Percentiles rank a stretch among this genome's conserved stretches.
Evolutionary conservation across 768 basidiomycete species (phyloP).

Genomic region (Hericium alpestre): DNA sequence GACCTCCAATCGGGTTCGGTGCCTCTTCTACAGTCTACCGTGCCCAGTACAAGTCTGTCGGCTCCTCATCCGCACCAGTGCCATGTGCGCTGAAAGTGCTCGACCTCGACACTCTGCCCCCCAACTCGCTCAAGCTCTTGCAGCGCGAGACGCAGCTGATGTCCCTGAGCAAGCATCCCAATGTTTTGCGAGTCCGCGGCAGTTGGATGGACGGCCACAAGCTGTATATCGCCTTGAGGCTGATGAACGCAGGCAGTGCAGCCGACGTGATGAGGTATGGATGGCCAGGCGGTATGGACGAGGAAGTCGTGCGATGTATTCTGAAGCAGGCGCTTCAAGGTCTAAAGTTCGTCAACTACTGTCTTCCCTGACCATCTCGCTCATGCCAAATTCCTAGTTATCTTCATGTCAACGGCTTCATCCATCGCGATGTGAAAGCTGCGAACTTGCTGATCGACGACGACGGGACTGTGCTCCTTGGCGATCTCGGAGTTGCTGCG

Average conservation of each 20-base stretch:
- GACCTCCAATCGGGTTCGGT: slow-evolving; percentile 78
- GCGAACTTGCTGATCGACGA: slow-evolving; percentile 90
- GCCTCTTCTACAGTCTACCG: slow-evolving; percentile 86
- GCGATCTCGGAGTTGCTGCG: slow-evolving; percentile 88
- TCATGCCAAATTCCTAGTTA: slow-evolving; percentile 36
- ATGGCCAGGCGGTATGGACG: slow-evolving; percentile 84
- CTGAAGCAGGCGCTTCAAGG: slow-evolving; percentile 80
- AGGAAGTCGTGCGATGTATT: slow-evolving; percentile 79
- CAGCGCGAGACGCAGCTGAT: slow-evolving; percentile 84
- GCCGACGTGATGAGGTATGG: slow-evolving; percentile 77
- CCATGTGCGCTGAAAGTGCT: slow-evolving; percentile 84
- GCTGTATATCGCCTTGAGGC: slow-evolving; percentile 75
- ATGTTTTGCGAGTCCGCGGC: slow-evolving; percentile 83
- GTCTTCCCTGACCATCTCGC: slow-evolving; percentile 8
- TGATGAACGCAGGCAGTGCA: slow-evolving; percentile 84
- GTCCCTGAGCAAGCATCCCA: slow-evolving; percentile 89
- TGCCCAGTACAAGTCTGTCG: slow-evolving; percentile 48
- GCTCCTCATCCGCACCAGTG: slow-evolving; percentile 24
- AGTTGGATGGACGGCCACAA: slow-evolving; percentile 81
- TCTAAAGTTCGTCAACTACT: slow-evolving; percentile 54
- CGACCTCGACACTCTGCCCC: slow-evolving; percentile 73
- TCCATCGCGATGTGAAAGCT: slow-evolving; percentile 91
- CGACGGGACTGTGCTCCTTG: slow-evolving; percentile 80
- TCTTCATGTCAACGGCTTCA: slow-evolving; percentile 80
- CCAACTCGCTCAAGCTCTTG: slow-evolving; percentile 56